phyloP scores from a whole-genome alignment of 768 basidiomycete species.

The Russula abietina region DNA sequence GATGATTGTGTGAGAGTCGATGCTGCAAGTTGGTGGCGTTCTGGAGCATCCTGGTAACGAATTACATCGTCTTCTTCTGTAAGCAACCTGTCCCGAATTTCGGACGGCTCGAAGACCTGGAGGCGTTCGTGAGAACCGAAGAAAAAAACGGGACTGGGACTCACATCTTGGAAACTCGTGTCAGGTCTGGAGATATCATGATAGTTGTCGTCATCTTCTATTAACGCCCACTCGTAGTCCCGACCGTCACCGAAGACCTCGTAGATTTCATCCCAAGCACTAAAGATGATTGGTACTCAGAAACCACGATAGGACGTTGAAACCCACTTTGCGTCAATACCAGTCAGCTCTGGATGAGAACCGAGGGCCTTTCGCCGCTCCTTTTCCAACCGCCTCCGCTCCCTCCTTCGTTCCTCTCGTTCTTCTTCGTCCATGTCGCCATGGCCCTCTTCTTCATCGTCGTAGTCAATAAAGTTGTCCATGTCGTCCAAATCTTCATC shows the following conservation, averaged over 20 bases:
- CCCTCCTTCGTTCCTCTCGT: conserved; percentile 65
- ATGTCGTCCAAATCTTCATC: conserved; percentile 71
- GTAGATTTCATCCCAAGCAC: conserved; percentile 92
- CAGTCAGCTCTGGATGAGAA: conserved; percentile 64
- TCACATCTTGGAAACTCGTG: conserved; percentile 81
- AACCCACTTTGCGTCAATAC: conserved; percentile 77
- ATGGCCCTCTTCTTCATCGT: conserved; percentile 53
- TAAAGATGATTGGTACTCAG: conserved; percentile 31
- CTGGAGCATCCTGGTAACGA: conserved; percentile 83
- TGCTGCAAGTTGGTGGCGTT: conserved; percentile 89
- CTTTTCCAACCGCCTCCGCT: conserved; percentile 58
- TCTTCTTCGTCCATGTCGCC: conserved; percentile 67
- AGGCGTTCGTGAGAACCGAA: conserved; percentile 17
- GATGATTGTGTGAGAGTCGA: conserved; percentile 72
- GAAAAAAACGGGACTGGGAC: conserved; percentile 28
- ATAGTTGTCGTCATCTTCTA: conserved; percentile 60
- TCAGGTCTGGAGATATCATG: conserved; percentile 60
- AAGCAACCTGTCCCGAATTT: conserved; percentile 82
- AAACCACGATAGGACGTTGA: neutral
- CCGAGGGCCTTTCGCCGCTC: conserved; percentile 63
- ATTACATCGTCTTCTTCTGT: conserved; percentile 94
- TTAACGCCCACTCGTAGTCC: conserved; percentile 93
- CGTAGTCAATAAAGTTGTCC: conserved; percentile 73
- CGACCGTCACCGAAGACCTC: conserved; percentile 96
- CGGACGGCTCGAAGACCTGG: conserved; percentile 96